Base-by-base conservation (phyloP, 345 rosid species). In the Ceriops zippeliana region DNA sequence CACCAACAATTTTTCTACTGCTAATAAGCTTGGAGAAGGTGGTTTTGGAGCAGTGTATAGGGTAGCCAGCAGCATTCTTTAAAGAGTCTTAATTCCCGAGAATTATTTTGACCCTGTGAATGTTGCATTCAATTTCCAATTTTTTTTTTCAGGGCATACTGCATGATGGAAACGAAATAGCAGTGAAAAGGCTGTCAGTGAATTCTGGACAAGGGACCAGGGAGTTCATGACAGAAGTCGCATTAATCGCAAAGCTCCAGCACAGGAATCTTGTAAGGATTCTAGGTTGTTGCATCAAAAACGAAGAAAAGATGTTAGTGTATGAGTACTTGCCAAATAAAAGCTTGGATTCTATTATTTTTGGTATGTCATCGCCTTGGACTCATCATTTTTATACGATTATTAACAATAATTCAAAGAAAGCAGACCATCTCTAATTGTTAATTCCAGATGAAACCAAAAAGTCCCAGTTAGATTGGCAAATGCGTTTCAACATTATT, bases 21-120 rank as follows among this genome's bases (percentile, higher is more conserved):
- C 64, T 32, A 83, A 83, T 69, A 87, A 84, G 74, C 96, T 89
- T 46, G 92, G 96, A 66, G 76, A 83, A 69, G 92, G 92, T 66
- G 92, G 96, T 87, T 89, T 89, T 35, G 96, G 96, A 49, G 42
- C 87, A 1, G 96, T 89, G 51, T 89, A 87, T 51, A 87, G 86
- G 88, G 96, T 85, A 74, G 24, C 46, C 16, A 26, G 28, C 58
- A n/a, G 63, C 52, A 7, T 16, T 38, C 49, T 7, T 11, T 7
- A 13, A 8, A 2, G 24, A 2, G n/a, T 24, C 26, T 38, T 63
- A 31, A 9, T 11, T 42, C 3, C 47, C 11, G 3, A 42, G 47
- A 10, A n/a, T n/a, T 6, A 53, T 53, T 21, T 22, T 20, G 3
- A 9, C 22, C 7, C 5, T 1, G 20, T 7, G 27, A 3, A 7